A percentile compares a stretch with the other conserved stretches of the same genome.
Evolutionary conservation across 129 eudicot genomes (phyloP).

Genomic region (Centaurea solstitialis): DNA sequence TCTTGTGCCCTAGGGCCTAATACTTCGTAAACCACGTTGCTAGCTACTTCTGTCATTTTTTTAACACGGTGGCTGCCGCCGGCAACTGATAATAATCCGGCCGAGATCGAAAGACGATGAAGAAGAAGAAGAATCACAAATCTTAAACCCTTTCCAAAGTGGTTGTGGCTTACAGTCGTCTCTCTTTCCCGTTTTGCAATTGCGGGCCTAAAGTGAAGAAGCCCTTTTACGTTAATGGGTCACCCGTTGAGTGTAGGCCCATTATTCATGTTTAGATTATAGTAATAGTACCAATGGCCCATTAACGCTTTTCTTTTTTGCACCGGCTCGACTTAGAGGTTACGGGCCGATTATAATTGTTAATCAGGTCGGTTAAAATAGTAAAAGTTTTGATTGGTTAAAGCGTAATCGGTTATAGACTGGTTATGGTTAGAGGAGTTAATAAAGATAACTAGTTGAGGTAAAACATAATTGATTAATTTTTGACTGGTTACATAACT

Average conservation of each 20-base stretch:
- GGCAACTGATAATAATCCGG: slow-evolving; percentile 29
- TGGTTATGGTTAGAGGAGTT: too few species aligned
- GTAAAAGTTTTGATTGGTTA: too few species aligned
- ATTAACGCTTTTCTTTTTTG: too few species aligned
- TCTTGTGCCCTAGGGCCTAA: slow-evolving; percentile 65
- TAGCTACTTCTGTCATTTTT: slow-evolving; percentile 84
- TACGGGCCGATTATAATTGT: too few species aligned
- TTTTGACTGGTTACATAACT: too few species aligned
- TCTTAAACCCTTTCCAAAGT: slow-evolving; percentile 17
- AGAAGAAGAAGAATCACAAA: neutral
- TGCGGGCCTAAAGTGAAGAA: neutral
- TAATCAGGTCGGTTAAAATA: too few species aligned
- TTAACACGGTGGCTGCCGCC: slow-evolving; percentile 13
- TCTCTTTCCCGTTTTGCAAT: neutral
- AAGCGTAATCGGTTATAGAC: too few species aligned
- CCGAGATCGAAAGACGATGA: slow-evolving; percentile 17
- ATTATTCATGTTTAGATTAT: neutral
- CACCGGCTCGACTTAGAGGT: too few species aligned
- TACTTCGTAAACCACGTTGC: slow-evolving; percentile 83
- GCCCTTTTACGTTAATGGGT: neutral
- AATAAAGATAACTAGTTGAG: too few species aligned
- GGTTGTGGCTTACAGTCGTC: neutral
- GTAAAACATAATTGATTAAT: too few species aligned
- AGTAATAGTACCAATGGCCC: too few species aligned
- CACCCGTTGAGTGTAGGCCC: neutral